These are phyloP conservation scores for Alisma plantagoaquatica DNA, from an alignment of 106 monocot species.

Conservation along the genomic window DNA sequence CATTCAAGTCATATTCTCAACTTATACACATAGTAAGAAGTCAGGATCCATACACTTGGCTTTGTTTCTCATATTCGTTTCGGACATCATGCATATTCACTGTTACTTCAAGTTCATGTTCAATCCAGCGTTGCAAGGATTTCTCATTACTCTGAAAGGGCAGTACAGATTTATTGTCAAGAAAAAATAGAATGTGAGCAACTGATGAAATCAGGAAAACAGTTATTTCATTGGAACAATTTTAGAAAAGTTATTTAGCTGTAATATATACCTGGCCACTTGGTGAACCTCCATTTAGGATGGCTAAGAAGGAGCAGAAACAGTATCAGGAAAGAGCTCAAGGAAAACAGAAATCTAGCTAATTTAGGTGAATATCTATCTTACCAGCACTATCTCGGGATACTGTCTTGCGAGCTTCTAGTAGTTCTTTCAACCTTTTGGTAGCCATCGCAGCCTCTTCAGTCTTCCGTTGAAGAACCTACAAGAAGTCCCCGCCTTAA, in stretches of 20 bases:
- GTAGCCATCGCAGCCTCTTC: constrained; percentile 98
- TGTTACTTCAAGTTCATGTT: constrained; percentile 94
- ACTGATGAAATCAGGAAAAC: no score
- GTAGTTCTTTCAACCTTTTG: constrained; percentile 83
- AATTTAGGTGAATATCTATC: no score
- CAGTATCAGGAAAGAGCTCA: background rate
- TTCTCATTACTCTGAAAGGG: constrained; percentile 71
- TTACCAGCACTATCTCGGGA: constrained; percentile 57
- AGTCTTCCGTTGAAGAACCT: constrained; percentile 97
- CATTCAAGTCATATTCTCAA: no score
- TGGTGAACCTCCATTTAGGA: constrained; percentile 59
- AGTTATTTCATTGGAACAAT: background rate
- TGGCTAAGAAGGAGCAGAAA: constrained; percentile 20
- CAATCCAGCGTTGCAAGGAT: constrained; percentile 78
- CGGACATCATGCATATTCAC: constrained; percentile 93
- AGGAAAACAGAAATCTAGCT: no score
- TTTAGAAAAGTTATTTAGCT: background rate
- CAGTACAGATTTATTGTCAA: background rate
- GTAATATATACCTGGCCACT: constrained; percentile 26
- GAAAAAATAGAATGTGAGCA: background rate
- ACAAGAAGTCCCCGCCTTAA: background rate
- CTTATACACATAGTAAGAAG: no score
- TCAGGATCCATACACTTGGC: constrained; percentile 66
- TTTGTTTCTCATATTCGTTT: constrained; percentile 93
- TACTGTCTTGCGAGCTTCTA: constrained; percentile 80